phyloP scores from a whole-genome alignment of 192 early-diverging fungal genomes.

The Neocallimastix lanati region DNA sequence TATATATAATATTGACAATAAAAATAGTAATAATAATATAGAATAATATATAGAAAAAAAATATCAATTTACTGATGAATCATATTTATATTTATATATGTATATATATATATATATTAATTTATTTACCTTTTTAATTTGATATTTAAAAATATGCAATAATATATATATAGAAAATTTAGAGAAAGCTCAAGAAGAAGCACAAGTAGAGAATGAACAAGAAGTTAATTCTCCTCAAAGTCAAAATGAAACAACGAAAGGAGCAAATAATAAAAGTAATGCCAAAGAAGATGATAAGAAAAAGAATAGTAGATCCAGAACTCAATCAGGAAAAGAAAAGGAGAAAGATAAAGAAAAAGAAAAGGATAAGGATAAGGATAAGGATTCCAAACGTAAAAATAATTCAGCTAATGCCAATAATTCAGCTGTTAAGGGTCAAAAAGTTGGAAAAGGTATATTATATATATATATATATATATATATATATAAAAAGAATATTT shows the following conservation, averaged over 20 bases:
- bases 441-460: background rate
- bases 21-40: too few species aligned
- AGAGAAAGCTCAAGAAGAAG: conserved; percentile 1
- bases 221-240: background rate
- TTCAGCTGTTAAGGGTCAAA: background rate
- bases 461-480: too few species aligned
- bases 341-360: conserved; percentile 4
- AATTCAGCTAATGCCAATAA: conserved; percentile 5
- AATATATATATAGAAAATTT: background rate
- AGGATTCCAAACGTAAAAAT: conserved; percentile 10
- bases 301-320: background rate
- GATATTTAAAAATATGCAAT: too few species aligned
- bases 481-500: too few species aligned
- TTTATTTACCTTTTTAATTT: too few species aligned
- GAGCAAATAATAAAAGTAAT: background rate
- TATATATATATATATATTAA: too few species aligned
- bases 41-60: too few species aligned
- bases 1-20: too few species aligned
- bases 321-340: conserved; percentile 6
- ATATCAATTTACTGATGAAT: too few species aligned
- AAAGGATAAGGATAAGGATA: conserved; percentile 9
- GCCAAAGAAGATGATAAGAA: background rate
- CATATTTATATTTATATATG: too few species aligned
- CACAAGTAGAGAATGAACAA: background rate
- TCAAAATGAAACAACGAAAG: background rate